Conservation (phyloP, 73 alveolate genomes). For the Blepharisma japonicum region DNA sequence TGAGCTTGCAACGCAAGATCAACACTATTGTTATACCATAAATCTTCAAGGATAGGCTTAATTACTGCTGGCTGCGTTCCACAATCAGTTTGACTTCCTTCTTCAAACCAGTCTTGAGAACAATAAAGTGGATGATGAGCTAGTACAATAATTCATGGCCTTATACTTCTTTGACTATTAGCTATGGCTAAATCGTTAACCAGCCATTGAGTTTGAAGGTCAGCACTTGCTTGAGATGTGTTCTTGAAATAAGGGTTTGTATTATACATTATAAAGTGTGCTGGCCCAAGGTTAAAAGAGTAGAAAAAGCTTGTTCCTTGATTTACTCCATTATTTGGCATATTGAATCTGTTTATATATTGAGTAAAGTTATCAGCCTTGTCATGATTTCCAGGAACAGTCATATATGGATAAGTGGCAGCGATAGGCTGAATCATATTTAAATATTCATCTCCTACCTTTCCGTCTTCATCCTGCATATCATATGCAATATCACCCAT, state of each 20-base stretch:
- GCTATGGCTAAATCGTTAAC: constrained; percentile 4
- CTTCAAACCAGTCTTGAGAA: background rate
- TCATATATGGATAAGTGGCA: constrained; percentile 12
- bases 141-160: constrained; percentile 12
- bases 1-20: constrained; percentile 18
- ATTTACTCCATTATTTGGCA: constrained; percentile 11
- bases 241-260: background rate
- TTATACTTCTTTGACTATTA: background rate
- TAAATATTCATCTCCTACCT: background rate
- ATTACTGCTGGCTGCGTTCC: background rate
- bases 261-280: constrained; percentile 2
- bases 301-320: constrained; percentile 17
- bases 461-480: constrained; percentile 1
- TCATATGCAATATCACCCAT: constrained; percentile 21
- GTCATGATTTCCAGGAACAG: constrained; percentile 23
- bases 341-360: constrained; percentile 12
- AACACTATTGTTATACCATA: background rate
- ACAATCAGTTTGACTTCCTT: background rate
- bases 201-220: background rate
- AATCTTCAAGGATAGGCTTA: background rate
- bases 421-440: background rate
- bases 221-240: background rate
- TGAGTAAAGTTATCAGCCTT: constrained; percentile 19
- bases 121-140: constrained; percentile 27
- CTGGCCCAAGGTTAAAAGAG: constrained; percentile 22